Conservation (phyloP, 345 rosid genomes). For the Leavenworthia alabamica region DNA sequence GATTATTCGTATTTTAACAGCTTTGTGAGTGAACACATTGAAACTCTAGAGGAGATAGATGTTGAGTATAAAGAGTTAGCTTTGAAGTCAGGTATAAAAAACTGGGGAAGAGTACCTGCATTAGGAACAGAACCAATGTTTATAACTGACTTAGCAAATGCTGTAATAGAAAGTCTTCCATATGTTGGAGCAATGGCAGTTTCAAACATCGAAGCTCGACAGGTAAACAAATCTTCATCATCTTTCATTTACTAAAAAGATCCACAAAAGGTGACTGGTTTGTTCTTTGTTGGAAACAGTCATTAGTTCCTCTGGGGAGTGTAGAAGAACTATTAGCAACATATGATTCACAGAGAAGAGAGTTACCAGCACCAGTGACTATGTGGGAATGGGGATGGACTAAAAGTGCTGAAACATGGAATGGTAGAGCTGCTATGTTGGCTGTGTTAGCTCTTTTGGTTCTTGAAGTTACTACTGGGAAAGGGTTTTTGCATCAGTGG, state of each 20-base stretch:
- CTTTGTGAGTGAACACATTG: slow-evolving; percentile 97
- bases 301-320: slow-evolving; percentile 90
- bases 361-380: slow-evolving; percentile 82
- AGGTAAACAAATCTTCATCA: no score
- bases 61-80: slow-evolving; percentile 96
- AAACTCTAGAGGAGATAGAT: slow-evolving; percentile 96
- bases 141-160: slow-evolving; percentile 96
- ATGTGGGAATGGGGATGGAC: slow-evolving; percentile 99
- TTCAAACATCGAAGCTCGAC: slow-evolving; percentile 96
- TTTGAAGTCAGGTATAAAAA: slow-evolving; percentile 76
- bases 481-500: slow-evolving; percentile 95
- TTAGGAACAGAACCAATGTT: slow-evolving; percentile 88
- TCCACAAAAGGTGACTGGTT: no score
- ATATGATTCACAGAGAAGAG: slow-evolving; percentile 87
- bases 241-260: no score
- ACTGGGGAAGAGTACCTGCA: slow-evolving; percentile 98
- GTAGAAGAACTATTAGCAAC: slow-evolving; percentile 83
- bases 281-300: slow-evolving; percentile 67
- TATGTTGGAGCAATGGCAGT: slow-evolving; percentile 99
- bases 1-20: slow-evolving; percentile 34
- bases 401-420: slow-evolving; percentile 99
- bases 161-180: slow-evolving; percentile 92
- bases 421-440: slow-evolving; percentile 96
- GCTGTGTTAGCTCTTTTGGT: slow-evolving; percentile 78
- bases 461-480: slow-evolving; percentile 85